Conservation (phyloP, 208 protist genomes). For the Trypanosoma avium region DNA sequence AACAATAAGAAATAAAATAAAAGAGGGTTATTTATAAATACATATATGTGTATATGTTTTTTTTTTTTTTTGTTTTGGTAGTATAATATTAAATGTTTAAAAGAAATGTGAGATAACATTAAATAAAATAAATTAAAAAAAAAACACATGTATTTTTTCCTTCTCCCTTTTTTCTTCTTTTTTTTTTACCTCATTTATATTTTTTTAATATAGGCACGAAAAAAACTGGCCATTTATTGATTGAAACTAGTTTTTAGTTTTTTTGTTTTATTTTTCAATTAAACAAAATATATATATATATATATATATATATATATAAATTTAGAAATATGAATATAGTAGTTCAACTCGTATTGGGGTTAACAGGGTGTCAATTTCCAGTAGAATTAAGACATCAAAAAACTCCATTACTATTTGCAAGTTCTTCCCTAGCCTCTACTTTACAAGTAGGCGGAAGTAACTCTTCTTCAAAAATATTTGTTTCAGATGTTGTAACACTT, state of each 20-base stretch:
- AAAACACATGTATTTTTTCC: neutral
- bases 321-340: slow-evolving; percentile 23
- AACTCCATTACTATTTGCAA: slow-evolving; percentile 5
- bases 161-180: slow-evolving; percentile 13
- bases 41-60: no score
- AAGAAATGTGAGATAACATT: neutral
- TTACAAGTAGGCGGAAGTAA: neutral
- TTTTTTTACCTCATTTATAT: slow-evolving; percentile 1
- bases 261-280: neutral
- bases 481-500: slow-evolving; percentile 22
- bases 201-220: neutral
- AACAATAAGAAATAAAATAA: no score
- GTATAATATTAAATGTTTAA: neutral
- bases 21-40: no score
- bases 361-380: slow-evolving; percentile 17
- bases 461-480: slow-evolving; percentile 15
- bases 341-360: slow-evolving; percentile 23
- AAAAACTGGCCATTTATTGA: neutral
- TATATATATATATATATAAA: no score
- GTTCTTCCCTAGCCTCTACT: slow-evolving; percentile 5
- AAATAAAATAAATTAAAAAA: neutral
- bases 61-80: neutral
- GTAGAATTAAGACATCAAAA: slow-evolving; percentile 15
- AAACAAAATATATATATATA: neutral
- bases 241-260: slow-evolving; percentile 1